Evolutionary conservation across 2,329 filamentous ascomycete genomes (phyloP).

Genomic region (Apiospora arundinis): DNA sequence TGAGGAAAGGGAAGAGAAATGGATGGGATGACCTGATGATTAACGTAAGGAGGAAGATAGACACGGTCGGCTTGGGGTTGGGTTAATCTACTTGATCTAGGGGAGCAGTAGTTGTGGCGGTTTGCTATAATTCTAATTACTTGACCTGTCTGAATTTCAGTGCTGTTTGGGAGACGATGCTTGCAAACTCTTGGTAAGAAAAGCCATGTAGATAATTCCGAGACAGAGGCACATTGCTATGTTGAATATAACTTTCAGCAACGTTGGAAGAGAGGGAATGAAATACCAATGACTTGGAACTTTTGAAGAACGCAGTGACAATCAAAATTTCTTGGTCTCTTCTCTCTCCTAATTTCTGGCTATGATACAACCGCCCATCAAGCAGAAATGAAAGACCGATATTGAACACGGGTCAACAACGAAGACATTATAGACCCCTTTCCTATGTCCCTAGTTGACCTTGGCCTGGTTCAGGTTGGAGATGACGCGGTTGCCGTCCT

Average conservation of each 20-base stretch:
- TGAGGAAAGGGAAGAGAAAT: neutral
- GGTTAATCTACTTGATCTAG: neutral
- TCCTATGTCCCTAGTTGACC: constrained; percentile 7
- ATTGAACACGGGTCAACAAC: neutral
- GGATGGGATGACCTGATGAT: neutral
- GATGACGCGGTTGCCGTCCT: constrained; percentile 19
- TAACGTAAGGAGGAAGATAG: neutral
- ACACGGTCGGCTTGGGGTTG: neutral
- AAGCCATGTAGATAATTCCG: too few species aligned
- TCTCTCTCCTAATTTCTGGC: too few species aligned
- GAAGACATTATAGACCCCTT: neutral
- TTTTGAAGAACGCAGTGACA: neutral
- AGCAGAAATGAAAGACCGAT: too few species aligned
- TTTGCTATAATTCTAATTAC: neutral
- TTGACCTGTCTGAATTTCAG: too few species aligned
- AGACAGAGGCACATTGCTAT: too few species aligned
- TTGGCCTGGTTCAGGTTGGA: constrained; percentile 21
- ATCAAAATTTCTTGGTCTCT: neutral
- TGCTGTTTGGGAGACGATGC: too few species aligned
- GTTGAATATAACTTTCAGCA: too few species aligned
- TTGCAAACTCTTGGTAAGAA: too few species aligned
- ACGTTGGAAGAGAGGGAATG: too few species aligned
- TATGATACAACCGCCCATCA: too few species aligned
- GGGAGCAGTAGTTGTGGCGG: neutral
- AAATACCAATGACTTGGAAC: neutral